Conservation (phyloP, 2,329 filamentous ascomycete genomes). For the Lecanicillium sp. region DNA sequence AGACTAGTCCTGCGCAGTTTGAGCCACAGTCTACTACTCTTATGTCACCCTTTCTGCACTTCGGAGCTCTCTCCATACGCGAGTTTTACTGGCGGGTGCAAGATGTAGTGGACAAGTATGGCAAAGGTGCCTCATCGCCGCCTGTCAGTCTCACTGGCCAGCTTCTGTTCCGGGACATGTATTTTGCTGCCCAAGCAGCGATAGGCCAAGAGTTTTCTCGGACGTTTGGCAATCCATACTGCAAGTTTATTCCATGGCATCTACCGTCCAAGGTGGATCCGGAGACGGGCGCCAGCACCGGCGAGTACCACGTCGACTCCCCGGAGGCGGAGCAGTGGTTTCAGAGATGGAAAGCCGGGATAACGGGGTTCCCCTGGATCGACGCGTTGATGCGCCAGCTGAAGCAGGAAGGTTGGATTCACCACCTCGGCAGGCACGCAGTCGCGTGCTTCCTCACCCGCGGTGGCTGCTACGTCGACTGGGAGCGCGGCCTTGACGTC, state of each 20-base stretch:
- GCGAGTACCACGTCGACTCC: constrained; percentile 58
- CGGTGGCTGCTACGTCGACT: constrained; percentile 71
- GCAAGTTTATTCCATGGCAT: constrained; percentile 75
- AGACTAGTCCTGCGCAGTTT: constrained; percentile 68
- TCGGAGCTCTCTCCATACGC: constrained; percentile 63
- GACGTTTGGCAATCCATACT: constrained; percentile 58
- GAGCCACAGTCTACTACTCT: constrained; percentile 67
- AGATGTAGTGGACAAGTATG: constrained; percentile 53
- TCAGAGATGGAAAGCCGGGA: constrained; percentile 60
- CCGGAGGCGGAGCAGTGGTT: constrained; percentile 59
- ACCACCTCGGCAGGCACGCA: constrained; percentile 71
- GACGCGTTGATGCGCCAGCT: constrained; percentile 76
- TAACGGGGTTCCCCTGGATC: constrained; percentile 74
- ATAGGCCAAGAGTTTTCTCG: constrained; percentile 60
- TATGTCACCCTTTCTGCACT: constrained; percentile 68
- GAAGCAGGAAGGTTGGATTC: constrained; percentile 67
- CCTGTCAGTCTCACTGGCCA: constrained; percentile 69
- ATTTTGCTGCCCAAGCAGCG: constrained; percentile 68
- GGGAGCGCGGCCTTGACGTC: constrained; percentile 72
- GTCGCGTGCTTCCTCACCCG: constrained; percentile 76
- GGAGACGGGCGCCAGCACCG: constrained; percentile 43
- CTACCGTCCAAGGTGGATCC: constrained; percentile 54
- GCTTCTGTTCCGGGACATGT: constrained; percentile 75
- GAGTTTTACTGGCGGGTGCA: constrained; percentile 68
- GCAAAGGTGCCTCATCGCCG: constrained; percentile 50